Percentiles rank a stretch among this genome's conserved stretches.
phyloP scores from a whole-genome alignment of 2,329 filamentous ascomycete species.

The Diaporthe nobilis region DNA sequence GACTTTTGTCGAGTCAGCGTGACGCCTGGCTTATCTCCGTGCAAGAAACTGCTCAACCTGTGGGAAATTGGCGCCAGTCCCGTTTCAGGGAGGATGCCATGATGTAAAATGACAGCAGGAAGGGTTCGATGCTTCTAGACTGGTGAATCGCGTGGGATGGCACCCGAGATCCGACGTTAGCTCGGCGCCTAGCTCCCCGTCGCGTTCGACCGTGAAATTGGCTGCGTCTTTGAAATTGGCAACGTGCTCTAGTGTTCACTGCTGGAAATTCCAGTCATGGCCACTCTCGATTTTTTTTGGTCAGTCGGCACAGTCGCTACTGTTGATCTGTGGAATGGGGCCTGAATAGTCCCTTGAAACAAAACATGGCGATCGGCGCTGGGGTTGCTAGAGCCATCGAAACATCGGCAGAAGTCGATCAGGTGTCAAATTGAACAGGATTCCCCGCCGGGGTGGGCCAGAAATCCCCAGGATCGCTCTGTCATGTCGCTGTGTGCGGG shows the following conservation, averaged over 20 bases:
- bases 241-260: too few species aligned
- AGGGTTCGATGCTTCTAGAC: slow-evolving; percentile 6
- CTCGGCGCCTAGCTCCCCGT: not conserved
- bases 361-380: slow-evolving; percentile 9
- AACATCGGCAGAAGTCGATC: slow-evolving; percentile 10
- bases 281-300: not conserved
- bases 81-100: not conserved
- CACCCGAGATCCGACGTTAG: not conserved
- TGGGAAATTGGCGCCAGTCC: slow-evolving; percentile 7
- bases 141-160: not conserved
- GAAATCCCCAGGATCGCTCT: slow-evolving; percentile 13
- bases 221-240: not conserved
- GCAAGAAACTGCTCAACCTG: not conserved
- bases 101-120: not conserved
- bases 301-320: not conserved
- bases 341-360: not conserved
- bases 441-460: slow-evolving; percentile 3
- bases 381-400: not conserved
- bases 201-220: not conserved
- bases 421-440: slow-evolving; percentile 28
- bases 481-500: not conserved
- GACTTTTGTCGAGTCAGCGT: slow-evolving; percentile 12
- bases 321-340: not conserved
- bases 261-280: not conserved
- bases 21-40: slow-evolving; percentile 1